phyloP scores from a whole-genome alignment of 768 basidiomycete genomes.

The Xerocomus brunneocitrinus region DNA sequence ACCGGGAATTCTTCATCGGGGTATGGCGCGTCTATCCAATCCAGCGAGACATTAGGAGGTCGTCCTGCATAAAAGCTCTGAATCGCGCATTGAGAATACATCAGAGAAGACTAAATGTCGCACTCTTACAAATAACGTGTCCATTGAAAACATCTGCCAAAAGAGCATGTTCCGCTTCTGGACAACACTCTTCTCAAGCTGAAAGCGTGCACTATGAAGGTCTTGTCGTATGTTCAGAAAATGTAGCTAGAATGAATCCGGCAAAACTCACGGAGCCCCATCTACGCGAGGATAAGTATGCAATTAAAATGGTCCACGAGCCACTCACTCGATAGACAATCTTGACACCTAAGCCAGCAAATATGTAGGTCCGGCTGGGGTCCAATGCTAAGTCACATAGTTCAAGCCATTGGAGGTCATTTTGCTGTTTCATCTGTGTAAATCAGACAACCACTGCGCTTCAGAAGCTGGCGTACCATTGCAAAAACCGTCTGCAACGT shows the following conservation, averaged over 20 bases:
- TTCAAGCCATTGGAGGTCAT: slow-evolving; percentile 48
- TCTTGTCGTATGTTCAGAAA: slow-evolving; percentile 34
- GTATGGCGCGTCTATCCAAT: slow-evolving; percentile 54
- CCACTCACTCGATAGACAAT: slow-evolving; percentile 54
- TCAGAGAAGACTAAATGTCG: slow-evolving; percentile 1
- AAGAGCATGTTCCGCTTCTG: slow-evolving; percentile 54
- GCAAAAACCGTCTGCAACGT: slow-evolving; percentile 53
- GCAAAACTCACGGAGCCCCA: slow-evolving; percentile 47
- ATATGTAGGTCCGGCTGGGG: slow-evolving; percentile 49
- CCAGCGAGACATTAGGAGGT: slow-evolving; percentile 49
- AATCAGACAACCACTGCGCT: slow-evolving; percentile 11
- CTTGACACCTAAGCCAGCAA: slow-evolving; percentile 55
- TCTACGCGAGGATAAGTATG: slow-evolving; percentile 27
- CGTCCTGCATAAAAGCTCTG: slow-evolving; percentile 63
- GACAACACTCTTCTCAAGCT: slow-evolving; percentile 41
- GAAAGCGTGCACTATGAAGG: slow-evolving; percentile 57
- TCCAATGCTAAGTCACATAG: slow-evolving; percentile 48
- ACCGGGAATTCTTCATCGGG: slow-evolving; percentile 43
- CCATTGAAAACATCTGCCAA: slow-evolving; percentile 64
- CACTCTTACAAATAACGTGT: slow-evolving; percentile 52
- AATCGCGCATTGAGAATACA: neutral
- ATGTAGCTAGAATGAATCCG: neutral
- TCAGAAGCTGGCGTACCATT: slow-evolving; percentile 39
- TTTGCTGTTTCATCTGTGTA: slow-evolving; percentile 28
- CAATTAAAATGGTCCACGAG: neutral